phyloP scores from a whole-genome alignment of 139 green algal genomes.

The Zygnema circumcarinatum region DNA sequence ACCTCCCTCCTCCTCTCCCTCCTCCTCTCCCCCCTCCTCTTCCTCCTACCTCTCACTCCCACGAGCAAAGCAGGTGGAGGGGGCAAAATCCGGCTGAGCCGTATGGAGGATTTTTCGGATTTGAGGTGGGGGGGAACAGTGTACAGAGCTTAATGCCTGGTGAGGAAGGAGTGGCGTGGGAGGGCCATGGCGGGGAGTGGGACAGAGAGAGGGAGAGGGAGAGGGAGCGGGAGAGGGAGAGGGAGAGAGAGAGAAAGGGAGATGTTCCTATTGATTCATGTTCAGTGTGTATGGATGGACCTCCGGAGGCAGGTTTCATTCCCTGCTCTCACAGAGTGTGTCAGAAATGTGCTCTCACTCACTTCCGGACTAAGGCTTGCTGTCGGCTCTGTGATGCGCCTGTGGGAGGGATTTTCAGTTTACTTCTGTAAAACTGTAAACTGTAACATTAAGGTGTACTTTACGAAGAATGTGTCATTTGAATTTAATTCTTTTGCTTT shows the following conservation, averaged over 20 bases:
- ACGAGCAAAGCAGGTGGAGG: too few relatives aligned
- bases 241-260: neutral
- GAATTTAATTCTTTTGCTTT: too few relatives aligned
- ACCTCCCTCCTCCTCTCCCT: too few relatives aligned
- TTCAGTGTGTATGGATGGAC: neutral
- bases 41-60: too few relatives aligned
- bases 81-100: too few relatives aligned
- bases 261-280: neutral
- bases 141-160: too few relatives aligned
- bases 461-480: too few relatives aligned
- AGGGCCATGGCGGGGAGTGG: neutral
- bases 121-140: too few relatives aligned
- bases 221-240: neutral
- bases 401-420: neutral
- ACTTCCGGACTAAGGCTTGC: neutral
- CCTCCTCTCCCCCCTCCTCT: too few relatives aligned
- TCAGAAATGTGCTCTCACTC: neutral
- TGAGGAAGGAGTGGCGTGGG: neutral
- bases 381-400: neutral
- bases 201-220: neutral
- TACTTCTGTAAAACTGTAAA: too few relatives aligned
- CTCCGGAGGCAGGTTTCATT: neutral
- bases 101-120: too few relatives aligned
- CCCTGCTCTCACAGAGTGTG: neutral
- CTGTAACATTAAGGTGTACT: too few relatives aligned